phyloP scores from a whole-genome alignment of 768 basidiomycete species.

The Naganishia vishniacii region DNA sequence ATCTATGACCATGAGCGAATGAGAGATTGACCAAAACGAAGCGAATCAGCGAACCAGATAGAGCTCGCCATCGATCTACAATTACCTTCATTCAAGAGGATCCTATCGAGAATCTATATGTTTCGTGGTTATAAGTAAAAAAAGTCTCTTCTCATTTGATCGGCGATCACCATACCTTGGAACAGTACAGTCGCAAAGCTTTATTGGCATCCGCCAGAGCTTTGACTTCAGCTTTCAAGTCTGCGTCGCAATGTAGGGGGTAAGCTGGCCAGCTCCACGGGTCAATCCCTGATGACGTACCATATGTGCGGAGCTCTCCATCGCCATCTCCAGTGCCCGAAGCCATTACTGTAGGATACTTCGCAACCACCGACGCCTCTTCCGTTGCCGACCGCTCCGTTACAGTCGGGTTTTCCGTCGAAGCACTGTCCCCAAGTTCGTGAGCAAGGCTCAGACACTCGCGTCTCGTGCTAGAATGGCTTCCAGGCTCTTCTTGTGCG shows the following conservation, averaged over 20 bases:
- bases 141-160: neutral
- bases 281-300: neutral
- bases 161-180: constrained; percentile 58
- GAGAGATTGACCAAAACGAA: too few relatives aligned
- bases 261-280: too few relatives aligned
- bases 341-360: constrained; percentile 25
- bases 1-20: constrained; percentile 45
- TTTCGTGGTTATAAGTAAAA: neutral
- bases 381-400: constrained; percentile 63
- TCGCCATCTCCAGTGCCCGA: constrained; percentile 35
- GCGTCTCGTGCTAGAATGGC: neutral
- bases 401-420: constrained; percentile 75
- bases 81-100: constrained; percentile 77
- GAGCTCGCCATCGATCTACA: neutral
- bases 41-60: neutral
- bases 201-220: constrained; percentile 92
- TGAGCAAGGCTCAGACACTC: constrained; percentile 34
- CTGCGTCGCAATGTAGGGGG: constrained; percentile 35
- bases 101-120: constrained; percentile 77
- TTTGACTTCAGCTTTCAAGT: constrained; percentile 80
- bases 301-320: neutral
- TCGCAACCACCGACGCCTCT: constrained; percentile 2
- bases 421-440: neutral
- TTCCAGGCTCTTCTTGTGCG: too few relatives aligned
- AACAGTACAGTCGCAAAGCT: constrained; percentile 87